Conservation (phyloP, 2,329 filamentous ascomycete species). For the Hymenotorrendiella dingleyae region DNA sequence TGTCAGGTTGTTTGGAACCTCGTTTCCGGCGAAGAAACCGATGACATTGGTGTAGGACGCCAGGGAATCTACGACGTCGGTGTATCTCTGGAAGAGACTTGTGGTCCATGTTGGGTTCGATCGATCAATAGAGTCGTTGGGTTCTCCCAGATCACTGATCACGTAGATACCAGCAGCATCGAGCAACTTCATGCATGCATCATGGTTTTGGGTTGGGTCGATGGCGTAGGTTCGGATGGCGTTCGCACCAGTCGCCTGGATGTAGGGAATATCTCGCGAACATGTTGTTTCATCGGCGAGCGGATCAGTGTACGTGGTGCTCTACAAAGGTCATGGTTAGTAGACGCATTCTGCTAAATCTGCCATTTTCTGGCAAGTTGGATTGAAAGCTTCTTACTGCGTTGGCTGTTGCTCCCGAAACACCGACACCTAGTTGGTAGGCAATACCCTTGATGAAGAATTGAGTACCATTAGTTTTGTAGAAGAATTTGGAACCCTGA, state of each 20-base stretch:
- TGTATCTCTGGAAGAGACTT: conserved; percentile 74
- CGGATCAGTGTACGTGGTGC: conserved; percentile 66
- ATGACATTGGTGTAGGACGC: conserved; percentile 82
- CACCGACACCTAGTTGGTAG: conserved; percentile 71
- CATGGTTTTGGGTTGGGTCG: conserved; percentile 71
- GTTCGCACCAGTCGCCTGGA: conserved; percentile 77
- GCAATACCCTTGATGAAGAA: conserved; percentile 94
- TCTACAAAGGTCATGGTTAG: conserved; percentile 15
- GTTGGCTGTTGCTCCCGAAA: neutral
- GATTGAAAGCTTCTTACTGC: conserved; percentile 2
- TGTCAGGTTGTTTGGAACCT: conserved; percentile 81
- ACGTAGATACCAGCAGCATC: conserved; percentile 88
- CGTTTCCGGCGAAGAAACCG: conserved; percentile 97
- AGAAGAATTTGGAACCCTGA: conserved; percentile 29
- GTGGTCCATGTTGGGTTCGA: conserved; percentile 73
- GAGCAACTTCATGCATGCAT: conserved; percentile 75
- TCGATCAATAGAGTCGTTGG: conserved; percentile 77
- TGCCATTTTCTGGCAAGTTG: no score
- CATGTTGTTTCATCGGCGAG: conserved; percentile 66
- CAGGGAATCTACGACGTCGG: conserved; percentile 72
- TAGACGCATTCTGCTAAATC: neutral
- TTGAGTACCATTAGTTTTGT: conserved; percentile 57
- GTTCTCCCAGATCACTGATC: conserved; percentile 81
- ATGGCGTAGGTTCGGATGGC: conserved; percentile 91
- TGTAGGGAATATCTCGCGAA: conserved; percentile 76